Conservation (phyloP, 2,329 filamentous ascomycete genomes). For the Sporothrix pseudoabietina region DNA sequence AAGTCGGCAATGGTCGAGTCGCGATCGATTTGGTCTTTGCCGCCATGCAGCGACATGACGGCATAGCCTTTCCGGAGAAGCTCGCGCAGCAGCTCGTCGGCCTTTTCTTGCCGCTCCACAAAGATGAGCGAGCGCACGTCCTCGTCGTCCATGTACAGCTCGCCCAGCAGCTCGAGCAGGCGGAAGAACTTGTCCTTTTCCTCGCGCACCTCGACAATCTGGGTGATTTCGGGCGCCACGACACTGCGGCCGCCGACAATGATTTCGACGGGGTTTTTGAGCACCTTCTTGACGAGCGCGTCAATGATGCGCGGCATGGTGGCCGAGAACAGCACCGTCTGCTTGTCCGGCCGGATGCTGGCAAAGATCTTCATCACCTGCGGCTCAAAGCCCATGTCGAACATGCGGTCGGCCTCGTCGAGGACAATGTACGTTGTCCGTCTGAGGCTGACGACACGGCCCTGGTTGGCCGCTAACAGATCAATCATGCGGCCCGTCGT, state of each 20-base stretch:
- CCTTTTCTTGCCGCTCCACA: constrained; percentile 88
- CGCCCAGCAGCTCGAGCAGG: constrained; percentile 81
- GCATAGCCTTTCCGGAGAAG: constrained; percentile 83
- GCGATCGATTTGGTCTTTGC: constrained; percentile 89
- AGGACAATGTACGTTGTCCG: constrained; percentile 92
- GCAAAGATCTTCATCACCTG: constrained; percentile 96
- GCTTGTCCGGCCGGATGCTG: constrained; percentile 87
- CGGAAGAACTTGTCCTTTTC: constrained; percentile 83
- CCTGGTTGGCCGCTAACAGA: constrained; percentile 86
- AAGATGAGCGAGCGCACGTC: constrained; percentile 90
- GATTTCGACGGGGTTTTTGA: constrained; percentile 85
- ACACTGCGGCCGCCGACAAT: constrained; percentile 85
- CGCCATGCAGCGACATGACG: constrained; percentile 91
- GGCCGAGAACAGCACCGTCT: constrained; percentile 94
- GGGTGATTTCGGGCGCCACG: constrained; percentile 89
- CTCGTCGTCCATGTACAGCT: constrained; percentile 83
- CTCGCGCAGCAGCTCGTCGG: constrained; percentile 76
- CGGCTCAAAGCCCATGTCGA: constrained; percentile 98
- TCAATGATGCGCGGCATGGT: constrained; percentile 96
- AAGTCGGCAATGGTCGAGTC: constrained; percentile 92
- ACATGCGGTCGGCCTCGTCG: constrained; percentile 98
- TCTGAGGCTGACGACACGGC: constrained; percentile 87
- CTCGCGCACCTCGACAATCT: constrained; percentile 84
- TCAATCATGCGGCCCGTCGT: constrained; percentile 96
- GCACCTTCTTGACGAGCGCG: constrained; percentile 81